These are phyloP conservation scores for Pyricularia pennisetigena DNA, from an alignment of 2,329 filamentous ascomycete species.

Conservation along the genomic window DNA sequence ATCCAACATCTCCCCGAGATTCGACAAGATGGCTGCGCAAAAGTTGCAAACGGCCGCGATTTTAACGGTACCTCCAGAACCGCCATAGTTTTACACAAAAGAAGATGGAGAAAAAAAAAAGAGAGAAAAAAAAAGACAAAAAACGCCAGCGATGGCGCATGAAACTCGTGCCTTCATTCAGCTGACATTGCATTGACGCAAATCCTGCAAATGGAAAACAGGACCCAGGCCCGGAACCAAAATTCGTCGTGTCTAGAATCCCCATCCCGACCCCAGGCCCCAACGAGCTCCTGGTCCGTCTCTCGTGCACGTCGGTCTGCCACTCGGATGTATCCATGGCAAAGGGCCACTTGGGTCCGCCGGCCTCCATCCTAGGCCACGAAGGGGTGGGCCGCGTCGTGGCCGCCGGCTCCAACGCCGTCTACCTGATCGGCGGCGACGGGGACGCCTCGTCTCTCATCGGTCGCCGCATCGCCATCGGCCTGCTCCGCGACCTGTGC, in stretches of 20 bases:
- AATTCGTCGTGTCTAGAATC: slow-evolving; percentile 14
- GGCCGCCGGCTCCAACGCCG: slow-evolving; percentile 23
- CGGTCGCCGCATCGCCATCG: slow-evolving; percentile 27
- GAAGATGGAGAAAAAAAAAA: no score
- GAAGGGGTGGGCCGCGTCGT: slow-evolving; percentile 32
- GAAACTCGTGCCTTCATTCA: background rate
- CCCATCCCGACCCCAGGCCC: slow-evolving; percentile 17
- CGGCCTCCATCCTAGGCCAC: slow-evolving; percentile 27
- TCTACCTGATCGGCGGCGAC: slow-evolving; percentile 11
- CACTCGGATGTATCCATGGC: slow-evolving; percentile 28
- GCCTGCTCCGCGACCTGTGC: slow-evolving; percentile 27
- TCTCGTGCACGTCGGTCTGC: slow-evolving; percentile 26
- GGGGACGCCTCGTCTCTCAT: slow-evolving; percentile 14
- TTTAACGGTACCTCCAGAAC: background rate
- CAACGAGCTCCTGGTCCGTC: slow-evolving; percentile 22
- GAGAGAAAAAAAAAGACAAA: no score
- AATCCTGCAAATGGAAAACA: slow-evolving; percentile 1
- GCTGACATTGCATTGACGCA: background rate
- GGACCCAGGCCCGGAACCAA: slow-evolving; percentile 7
- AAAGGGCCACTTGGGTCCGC: slow-evolving; percentile 24
- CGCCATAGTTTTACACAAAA: background rate
- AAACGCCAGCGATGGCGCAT: background rate
- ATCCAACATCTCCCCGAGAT: background rate
- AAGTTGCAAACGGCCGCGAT: background rate
- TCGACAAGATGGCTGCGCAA: background rate